Base-by-base conservation (phyloP, 1,284 basidiomycete species). In the Irpex sp. region DNA sequence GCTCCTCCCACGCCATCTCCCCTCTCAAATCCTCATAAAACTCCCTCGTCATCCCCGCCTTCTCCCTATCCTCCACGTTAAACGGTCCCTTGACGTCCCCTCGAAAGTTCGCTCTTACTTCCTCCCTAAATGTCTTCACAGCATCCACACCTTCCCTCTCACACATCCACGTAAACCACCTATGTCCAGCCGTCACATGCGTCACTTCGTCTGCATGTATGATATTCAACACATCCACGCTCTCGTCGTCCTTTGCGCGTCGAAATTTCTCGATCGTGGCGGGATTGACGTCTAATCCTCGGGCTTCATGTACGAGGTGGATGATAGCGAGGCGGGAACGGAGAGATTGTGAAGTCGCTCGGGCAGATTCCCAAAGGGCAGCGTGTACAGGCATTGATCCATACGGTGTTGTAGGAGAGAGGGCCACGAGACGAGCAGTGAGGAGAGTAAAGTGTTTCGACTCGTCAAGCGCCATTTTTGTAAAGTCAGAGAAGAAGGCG, bases 221-320 rank as follows among this genome's bases (percentile, higher is more conserved):
- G 58, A 91, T 81, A 70, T 92, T 86, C 73, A 95, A 81, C 19
- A 85, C 85, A 11, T 81, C 78, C 48, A 93, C 91, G 61, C 86
- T 92, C 64, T 90, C 87, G 9, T 69, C 67, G 73, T 96, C 93
- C 17, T 90, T 85, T 8, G 88, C 87, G 37, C 84, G 82, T 6
- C 82, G 79, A 70, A 95, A 92, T 65, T 88, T 86, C 64, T 86
- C 88, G 68, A 97, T 94, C 2, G 93, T 95, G 11, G 83, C 81
- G 0, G 94, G 94, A 72, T 94, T 94, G 64, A 95, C 91, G 75
- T 96, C 94, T 5, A 96, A 81, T 2, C 94, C 93, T 34, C 93
- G 80, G 1, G 93, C 93, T 78, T 96, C 94, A 72, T 95, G 93
- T 0, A 96, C 93, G 36, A 96, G 85, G 70, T 95, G 93, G 68